Evolutionary conservation across 1,284 basidiomycete genomes (phyloP).

Genomic region (Cutaneotrichosporon mucoides): DNA sequence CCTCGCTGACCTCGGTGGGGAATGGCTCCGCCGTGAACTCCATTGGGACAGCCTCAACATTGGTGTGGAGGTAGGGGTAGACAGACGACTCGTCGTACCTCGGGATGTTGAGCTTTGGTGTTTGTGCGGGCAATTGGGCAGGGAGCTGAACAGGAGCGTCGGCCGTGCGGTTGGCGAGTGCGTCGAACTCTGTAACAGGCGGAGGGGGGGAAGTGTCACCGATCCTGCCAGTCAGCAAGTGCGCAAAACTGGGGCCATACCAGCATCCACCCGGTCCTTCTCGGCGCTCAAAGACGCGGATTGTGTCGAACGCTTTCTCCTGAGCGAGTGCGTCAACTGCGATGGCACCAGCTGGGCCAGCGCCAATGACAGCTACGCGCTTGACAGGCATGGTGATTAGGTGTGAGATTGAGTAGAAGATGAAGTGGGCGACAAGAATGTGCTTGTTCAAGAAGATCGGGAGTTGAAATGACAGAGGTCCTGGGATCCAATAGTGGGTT

Average conservation of each 20-base stretch:
- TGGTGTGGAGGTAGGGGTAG: constrained; percentile 15
- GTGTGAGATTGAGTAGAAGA: too few species aligned
- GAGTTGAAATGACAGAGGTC: too few species aligned
- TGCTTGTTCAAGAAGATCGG: too few species aligned
- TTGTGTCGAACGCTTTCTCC: constrained; percentile 20
- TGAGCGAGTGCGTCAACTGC: constrained; percentile 44
- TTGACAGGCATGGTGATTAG: neutral
- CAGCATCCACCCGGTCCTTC: constrained; percentile 52
- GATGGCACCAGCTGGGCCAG: constrained; percentile 28
- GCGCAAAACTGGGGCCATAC: constrained; percentile 17
- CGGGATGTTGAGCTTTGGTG: neutral
- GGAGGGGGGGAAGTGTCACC: constrained; percentile 6
- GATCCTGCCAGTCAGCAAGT: constrained; percentile 2
- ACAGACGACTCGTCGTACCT: constrained; percentile 9
- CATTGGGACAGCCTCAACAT: constrained; percentile 10
- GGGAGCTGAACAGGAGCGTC: constrained; percentile 8
- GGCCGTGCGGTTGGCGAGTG: constrained; percentile 6
- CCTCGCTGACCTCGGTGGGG: neutral
- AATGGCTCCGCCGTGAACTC: constrained; percentile 10
- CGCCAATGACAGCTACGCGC: constrained; percentile 34
- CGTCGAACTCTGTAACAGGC: neutral
- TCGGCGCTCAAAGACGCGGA: constrained; percentile 54
- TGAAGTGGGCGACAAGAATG: too few species aligned
- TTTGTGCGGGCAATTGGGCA: neutral
- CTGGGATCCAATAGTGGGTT: too few species aligned